Base-by-base conservation (phyloP, 805 yeast genomes). In the Kodamaea kaohsiungensis region DNA sequence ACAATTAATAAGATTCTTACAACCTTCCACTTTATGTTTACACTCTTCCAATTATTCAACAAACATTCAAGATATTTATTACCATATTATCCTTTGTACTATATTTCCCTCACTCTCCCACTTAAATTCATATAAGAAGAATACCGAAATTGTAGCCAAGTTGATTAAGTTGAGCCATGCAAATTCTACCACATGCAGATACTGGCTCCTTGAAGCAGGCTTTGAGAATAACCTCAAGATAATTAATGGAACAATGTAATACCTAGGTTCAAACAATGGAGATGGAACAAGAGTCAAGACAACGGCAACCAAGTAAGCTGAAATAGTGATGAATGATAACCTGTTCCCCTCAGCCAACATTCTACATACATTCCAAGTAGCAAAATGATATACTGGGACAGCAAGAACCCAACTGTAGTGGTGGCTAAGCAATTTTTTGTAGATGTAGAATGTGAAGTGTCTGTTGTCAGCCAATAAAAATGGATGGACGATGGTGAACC, bases 241-340 rank as follows among this genome's bases (percentile, higher is more conserved):
- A 10, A 88, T 66, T 65, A 82, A 85, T 3, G 98, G 98, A 4
- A 91, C 62, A 48, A 93, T 89, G 68, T 87, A 95, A 67, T 95
- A 95, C 54, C 99, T 81, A 48, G 98, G 97, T 69, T 95, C 99
- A 64, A 95, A 86, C 59, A 95, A 75, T 4, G 98, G 99, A 0
- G 97, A 86, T 17, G 98, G 97, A 0, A 88, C 81, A 17, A 95
- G 75, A 0, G 95, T 87, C 5, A 83, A 67, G 1, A 77, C 61
- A 0, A 83, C 75, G 43, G 91, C 86, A 0, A 70, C 68, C 1
- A 84, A 52, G 55, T 78, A 85, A 0, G 85, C 80, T 4, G 82
- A 50, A 43, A 80, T 76, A n/a, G 86, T 66, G 3, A 78, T 60
- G 16, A 72, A 57, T 12, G 59, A 49, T 8, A 60, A 33, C 22